Conservation (phyloP, 805 yeast species). For the Cyberlindnera japonica region DNA sequence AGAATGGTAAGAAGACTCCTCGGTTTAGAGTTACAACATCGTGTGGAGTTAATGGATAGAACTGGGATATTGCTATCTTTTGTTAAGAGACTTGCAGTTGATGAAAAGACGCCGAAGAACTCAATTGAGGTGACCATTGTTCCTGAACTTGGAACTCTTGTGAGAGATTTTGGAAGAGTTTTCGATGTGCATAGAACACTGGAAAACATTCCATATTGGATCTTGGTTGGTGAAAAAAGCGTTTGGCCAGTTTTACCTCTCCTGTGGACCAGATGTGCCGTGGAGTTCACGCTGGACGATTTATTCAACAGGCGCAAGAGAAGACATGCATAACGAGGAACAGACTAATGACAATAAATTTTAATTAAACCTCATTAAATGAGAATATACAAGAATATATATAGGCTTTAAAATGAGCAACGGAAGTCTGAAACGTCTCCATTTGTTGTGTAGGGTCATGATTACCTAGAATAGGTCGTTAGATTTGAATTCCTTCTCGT, state of each 20-base stretch:
- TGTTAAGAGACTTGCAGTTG: constrained; percentile 74
- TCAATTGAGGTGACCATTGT: constrained; percentile 87
- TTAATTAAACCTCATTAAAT: too few species aligned
- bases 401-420: too few species aligned
- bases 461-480: too few species aligned
- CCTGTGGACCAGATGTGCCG: constrained; percentile 81
- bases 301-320: constrained; percentile 36
- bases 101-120: constrained; percentile 79
- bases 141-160: constrained; percentile 71
- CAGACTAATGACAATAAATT: background rate
- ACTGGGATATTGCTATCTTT: constrained; percentile 69
- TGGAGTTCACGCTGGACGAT: constrained; percentile 85
- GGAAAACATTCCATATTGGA: constrained; percentile 88
- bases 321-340: background rate
- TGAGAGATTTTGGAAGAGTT: constrained; percentile 28
- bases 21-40: constrained; percentile 75
- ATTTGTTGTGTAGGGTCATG: too few species aligned
- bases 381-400: too few species aligned
- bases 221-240: constrained; percentile 83
- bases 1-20: constrained; percentile 35
- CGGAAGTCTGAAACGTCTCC: too few species aligned
- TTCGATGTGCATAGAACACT: constrained; percentile 66
- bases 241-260: constrained; percentile 90
- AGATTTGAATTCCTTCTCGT: constrained; percentile 2
- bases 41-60: constrained; percentile 75